A percentile compares a stretch with the other conserved stretches of the same genome.
phyloP scores from a whole-genome alignment of 2,329 filamentous ascomycete genomes.

The Trichoderma gracile region DNA sequence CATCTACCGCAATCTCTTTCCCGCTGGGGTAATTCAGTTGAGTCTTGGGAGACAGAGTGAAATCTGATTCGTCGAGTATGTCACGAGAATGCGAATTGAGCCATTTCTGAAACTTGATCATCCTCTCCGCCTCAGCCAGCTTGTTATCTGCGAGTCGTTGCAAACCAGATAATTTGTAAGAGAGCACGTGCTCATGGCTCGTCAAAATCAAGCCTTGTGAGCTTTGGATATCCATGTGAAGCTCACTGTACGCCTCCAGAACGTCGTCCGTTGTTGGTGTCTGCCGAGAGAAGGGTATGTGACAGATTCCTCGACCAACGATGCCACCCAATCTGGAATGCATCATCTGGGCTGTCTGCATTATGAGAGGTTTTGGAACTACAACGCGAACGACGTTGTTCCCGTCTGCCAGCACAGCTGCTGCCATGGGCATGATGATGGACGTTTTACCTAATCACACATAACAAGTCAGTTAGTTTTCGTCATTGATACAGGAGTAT shows the following conservation, averaged over 20 bases:
- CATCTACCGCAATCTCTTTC: conserved; percentile 50
- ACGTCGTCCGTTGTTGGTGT: conserved; percentile 30
- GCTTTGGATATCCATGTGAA: conserved; percentile 44
- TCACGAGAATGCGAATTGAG: conserved; percentile 18
- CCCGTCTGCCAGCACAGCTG: conserved; percentile 47
- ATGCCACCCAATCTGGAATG: conserved; percentile 57
- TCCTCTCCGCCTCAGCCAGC: conserved; percentile 25
- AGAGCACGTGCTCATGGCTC: conserved; percentile 65
- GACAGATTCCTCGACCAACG: conserved; percentile 52
- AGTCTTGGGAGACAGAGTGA: conserved; percentile 54
- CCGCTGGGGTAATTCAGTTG: conserved; percentile 61
- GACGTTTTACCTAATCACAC: conserved; percentile 54
- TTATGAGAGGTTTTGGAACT: conserved; percentile 57
- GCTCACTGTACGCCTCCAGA: conserved; percentile 25
- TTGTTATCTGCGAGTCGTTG: conserved; percentile 55
- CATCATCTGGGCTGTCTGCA: conserved; percentile 59
- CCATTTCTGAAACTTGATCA: conserved; percentile 22
- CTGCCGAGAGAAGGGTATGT: conserved; percentile 60
- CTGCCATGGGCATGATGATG: conserved; percentile 56
- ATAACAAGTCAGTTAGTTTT: not conserved
- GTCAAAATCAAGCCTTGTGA: conserved; percentile 57
- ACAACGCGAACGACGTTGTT: conserved; percentile 53
- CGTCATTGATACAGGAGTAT: too few species aligned
- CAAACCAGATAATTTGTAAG: conserved; percentile 62
- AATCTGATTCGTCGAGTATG: conserved; percentile 23